Conservation (phyloP, 306 rosid species). For the Cucurbita ficifolia region DNA sequence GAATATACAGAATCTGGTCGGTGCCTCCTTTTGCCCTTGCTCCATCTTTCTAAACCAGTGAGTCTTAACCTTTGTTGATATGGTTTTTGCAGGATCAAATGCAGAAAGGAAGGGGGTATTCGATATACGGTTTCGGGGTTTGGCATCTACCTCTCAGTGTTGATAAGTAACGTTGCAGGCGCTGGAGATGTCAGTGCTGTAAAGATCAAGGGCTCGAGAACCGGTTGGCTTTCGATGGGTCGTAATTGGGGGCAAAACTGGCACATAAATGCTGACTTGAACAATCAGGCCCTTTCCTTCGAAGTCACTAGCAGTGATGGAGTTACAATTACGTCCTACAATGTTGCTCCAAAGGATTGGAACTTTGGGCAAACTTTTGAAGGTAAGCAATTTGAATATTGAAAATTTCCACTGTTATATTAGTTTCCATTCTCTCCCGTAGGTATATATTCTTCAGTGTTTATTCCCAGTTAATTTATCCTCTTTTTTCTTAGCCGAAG, state of each 20-base stretch:
- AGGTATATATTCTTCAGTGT: neutral
- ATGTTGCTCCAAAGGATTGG: constrained; percentile 76
- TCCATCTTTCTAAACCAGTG: neutral
- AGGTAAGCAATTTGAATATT: constrained; percentile 74
- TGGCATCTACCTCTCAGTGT: constrained; percentile 64
- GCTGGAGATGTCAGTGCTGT: constrained; percentile 56
- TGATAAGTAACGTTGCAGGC: constrained; percentile 80
- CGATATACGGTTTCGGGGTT: constrained; percentile 56
- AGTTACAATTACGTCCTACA: constrained; percentile 52
- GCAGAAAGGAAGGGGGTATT: constrained; percentile 85
- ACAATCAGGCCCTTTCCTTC: constrained; percentile 76
- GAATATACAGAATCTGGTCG: neutral
- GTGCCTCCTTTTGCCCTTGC: neutral
- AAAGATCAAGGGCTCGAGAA: constrained; percentile 83
- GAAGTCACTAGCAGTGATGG: constrained; percentile 68
- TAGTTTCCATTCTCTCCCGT: neutral
- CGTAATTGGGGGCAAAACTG: constrained; percentile 98
- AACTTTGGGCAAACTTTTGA: constrained; percentile 83
- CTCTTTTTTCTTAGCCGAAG: neutral
- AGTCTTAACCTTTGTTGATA: neutral
- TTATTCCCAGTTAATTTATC: neutral
- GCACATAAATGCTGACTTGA: constrained; percentile 69
- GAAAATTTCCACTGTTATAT: neutral
- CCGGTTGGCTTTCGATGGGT: constrained; percentile 97
- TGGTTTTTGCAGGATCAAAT: constrained; percentile 50